Percentiles rank a stretch among this genome's conserved stretches.
phyloP scores from a whole-genome alignment of 1,284 basidiomycete species.

The Microbotryomycetes sp. region DNA sequence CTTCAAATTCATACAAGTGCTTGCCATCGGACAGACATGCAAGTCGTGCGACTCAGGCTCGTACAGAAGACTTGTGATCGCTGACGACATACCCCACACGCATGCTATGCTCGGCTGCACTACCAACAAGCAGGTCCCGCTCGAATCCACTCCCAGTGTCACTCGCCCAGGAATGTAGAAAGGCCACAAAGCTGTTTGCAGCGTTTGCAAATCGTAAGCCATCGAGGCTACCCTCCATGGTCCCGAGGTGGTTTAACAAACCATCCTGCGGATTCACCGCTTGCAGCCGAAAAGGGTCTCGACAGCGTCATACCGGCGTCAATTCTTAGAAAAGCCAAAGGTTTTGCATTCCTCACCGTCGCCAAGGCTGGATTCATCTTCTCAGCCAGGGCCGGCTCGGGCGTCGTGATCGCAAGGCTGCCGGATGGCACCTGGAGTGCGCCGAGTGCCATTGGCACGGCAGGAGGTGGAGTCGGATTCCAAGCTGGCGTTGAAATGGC shows the following conservation, averaged over 20 bases:
- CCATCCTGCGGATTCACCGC: too few relatives aligned
- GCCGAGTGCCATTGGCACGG: conserved; percentile 91
- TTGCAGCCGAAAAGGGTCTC: conserved; percentile 34
- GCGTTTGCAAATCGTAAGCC: conserved; percentile 19
- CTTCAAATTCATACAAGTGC: too few relatives aligned
- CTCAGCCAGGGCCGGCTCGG: conserved; percentile 66
- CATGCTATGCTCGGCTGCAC: neutral
- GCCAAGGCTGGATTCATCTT: conserved; percentile 51
- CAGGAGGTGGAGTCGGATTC: conserved; percentile 67
- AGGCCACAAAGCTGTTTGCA: conserved; percentile 46
- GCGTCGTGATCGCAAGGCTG: conserved; percentile 81
- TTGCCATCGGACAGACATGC: too few relatives aligned
- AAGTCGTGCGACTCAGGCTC: too few relatives aligned
- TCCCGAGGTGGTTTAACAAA: conserved; percentile 28
- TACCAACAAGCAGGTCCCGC: neutral
- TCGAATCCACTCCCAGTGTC: conserved; percentile 42
- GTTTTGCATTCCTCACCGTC: conserved; percentile 35
- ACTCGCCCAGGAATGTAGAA: conserved; percentile 49
- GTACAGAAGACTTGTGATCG: too few relatives aligned
- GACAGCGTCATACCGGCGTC: conserved; percentile 46
- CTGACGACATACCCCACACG: neutral
- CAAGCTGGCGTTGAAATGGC: conserved; percentile 58
- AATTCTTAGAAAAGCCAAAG: conserved; percentile 62
- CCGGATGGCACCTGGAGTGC: conserved; percentile 90
- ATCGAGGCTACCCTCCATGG: neutral